Evolutionary conservation across 768 basidiomycete species (phyloP), one percentile per base, ranked within the genome.

Genomic region (Lenzites betulinus): DNA sequence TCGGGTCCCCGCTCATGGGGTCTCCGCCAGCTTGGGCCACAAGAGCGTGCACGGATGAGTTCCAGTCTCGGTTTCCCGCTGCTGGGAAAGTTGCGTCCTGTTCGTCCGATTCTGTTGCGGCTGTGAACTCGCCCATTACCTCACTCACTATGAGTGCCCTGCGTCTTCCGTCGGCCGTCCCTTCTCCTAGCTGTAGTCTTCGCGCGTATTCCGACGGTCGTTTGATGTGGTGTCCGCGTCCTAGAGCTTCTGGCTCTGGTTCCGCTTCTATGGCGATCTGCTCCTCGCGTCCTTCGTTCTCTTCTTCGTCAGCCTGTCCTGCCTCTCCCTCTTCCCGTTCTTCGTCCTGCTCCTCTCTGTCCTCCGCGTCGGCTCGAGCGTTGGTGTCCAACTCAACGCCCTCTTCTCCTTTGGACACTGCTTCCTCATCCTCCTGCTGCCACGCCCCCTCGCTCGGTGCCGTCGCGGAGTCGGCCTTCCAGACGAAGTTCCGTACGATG

Each of bases 401-500:
- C 7, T 36, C 35, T 13, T 36, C 35, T n/a, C n/a, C n/a, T n/a
- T n/a, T n/a, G n/a, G n/a, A n/a, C n/a, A n/a, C n/a, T n/a, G n/a
- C n/a, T n/a, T 7, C 13, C 13, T 7, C 7, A 7, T 5, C 5
- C 11, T 35, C 46, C n/a, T 36, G 7, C 7, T 36, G 7, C n/a
- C n/a, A n/a, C n/a, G n/a, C n/a, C n/a, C n/a, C n/a, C n/a, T n/a
- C n/a, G n/a, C n/a, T n/a, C n/a, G n/a, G n/a, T n/a, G n/a, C n/a
- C n/a, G n/a, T n/a, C n/a, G n/a, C n/a, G n/a, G n/a, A n/a, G n/a
- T n/a, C n/a, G n/a, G n/a, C 26, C n/a, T 7, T 13, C 35, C 35
- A 36, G 7, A 36, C 13, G 35, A 7, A 36, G 35, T 13, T 22
- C n/a, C n/a, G 26, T 12, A 15, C 69, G n/a, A 72, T 63, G 1